Conservation (phyloP, 805 yeast species). For the Teunomyces atbi region DNA sequence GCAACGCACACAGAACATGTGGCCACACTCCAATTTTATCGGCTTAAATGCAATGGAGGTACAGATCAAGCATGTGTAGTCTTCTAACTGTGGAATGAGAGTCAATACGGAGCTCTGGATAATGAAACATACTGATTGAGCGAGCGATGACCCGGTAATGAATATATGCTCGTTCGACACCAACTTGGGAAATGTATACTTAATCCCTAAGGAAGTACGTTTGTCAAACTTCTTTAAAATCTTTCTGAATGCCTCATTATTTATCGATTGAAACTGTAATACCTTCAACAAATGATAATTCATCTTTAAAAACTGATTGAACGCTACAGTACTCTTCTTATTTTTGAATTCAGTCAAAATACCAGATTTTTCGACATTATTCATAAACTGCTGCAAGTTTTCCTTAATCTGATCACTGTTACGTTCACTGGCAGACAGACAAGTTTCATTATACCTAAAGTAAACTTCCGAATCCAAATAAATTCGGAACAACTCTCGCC, state of each 20-base stretch:
- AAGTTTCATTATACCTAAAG: slow-evolving; percentile 49
- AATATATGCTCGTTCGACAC: slow-evolving; percentile 41
- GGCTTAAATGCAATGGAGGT: slow-evolving; percentile 71
- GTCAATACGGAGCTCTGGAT: slow-evolving; percentile 54
- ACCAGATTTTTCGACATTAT: slow-evolving; percentile 36
- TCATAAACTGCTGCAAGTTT: slow-evolving; percentile 42
- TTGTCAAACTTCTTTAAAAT: slow-evolving; percentile 76
- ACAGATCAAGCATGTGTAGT: slow-evolving; percentile 74
- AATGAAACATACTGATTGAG: slow-evolving; percentile 53
- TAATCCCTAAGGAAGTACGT: slow-evolving; percentile 56
- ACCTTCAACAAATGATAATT: slow-evolving; percentile 56
- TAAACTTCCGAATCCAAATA: slow-evolving; percentile 69
- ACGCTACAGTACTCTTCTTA: slow-evolving; percentile 45
- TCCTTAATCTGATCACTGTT: slow-evolving; percentile 45
- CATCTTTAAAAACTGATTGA: slow-evolving; percentile 48
- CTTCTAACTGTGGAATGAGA: slow-evolving; percentile 71
- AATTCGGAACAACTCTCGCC: slow-evolving; percentile 67
- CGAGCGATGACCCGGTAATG: slow-evolving; percentile 47
- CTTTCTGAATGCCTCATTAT: slow-evolving; percentile 62
- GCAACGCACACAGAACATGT: slow-evolving; percentile 72
- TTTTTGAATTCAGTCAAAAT: slow-evolving; percentile 43
- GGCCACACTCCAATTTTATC: slow-evolving; percentile 60
- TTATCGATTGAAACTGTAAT: slow-evolving; percentile 59
- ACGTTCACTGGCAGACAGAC: slow-evolving; percentile 42
- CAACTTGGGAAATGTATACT: slow-evolving; percentile 45